phyloP scores from a whole-genome alignment of 164 flowering plant species.

The Berberis vulgaris region DNA sequence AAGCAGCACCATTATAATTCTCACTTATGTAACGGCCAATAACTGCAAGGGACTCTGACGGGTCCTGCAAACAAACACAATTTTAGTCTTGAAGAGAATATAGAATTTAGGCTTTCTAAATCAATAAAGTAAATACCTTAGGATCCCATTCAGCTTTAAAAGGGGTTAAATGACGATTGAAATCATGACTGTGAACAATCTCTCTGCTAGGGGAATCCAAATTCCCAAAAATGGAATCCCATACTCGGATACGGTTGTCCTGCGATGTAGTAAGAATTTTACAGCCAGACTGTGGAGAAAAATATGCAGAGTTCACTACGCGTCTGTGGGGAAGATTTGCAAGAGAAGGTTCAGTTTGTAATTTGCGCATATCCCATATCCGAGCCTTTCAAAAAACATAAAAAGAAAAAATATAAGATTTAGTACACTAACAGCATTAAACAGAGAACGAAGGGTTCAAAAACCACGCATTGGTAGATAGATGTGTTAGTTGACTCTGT shows the following conservation, averaged over 20 bases:
- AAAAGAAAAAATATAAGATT: too few relatives aligned
- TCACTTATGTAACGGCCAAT: slow-evolving; percentile 96
- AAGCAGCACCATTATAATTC: slow-evolving; percentile 75
- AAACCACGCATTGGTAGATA: too few relatives aligned
- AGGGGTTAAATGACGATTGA: slow-evolving; percentile 79
- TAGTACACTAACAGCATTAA: too few relatives aligned
- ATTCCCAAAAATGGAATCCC: slow-evolving; percentile 82
- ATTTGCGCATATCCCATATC: slow-evolving; percentile 75
- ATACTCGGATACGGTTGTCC: slow-evolving; percentile 79
- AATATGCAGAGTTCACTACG: slow-evolving; percentile 89
- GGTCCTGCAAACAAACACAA: slow-evolving; percentile 47
- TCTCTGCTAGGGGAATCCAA: slow-evolving; percentile 83
- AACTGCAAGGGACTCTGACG: slow-evolving; percentile 80
- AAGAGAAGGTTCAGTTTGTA: slow-evolving; percentile 60
- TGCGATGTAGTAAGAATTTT: slow-evolving; percentile 83
- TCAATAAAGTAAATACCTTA: slow-evolving; percentile 39
- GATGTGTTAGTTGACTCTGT: too few relatives aligned
- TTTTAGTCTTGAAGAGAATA: neutral
- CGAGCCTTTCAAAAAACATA: slow-evolving; percentile 45
- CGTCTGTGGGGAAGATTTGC: slow-evolving; percentile 51
- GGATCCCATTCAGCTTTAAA: slow-evolving; percentile 99
- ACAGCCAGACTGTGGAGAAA: slow-evolving; percentile 70
- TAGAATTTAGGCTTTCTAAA: neutral
- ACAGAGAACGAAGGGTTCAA: too few relatives aligned
- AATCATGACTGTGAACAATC: slow-evolving; percentile 92